Evolutionary conservation across 106 monocot genomes (phyloP).

Genomic region (Narthecium ossifragum): DNA sequence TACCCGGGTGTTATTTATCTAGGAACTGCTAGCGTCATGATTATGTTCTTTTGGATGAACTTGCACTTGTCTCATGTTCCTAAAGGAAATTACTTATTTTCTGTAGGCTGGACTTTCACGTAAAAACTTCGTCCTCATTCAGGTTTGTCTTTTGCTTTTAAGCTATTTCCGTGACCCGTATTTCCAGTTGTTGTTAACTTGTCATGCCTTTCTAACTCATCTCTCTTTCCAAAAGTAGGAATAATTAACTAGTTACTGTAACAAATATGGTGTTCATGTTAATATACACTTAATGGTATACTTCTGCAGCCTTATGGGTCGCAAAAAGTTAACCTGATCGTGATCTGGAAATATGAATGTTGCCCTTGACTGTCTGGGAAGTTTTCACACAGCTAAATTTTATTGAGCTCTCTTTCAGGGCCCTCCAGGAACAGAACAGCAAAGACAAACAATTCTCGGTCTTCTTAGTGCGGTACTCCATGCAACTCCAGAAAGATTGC

Average conservation of each 20-base stretch:
- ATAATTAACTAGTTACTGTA: too few species aligned
- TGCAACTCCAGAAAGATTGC: conserved; percentile 78
- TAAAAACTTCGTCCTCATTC: conserved; percentile 90
- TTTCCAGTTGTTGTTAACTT: too few species aligned
- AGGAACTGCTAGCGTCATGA: not conserved
- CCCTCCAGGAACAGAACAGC: conserved; percentile 98
- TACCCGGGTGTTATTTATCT: not conserved
- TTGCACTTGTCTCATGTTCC: not conserved
- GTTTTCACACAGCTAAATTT: not conserved
- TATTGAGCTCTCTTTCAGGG: conserved; percentile 43
- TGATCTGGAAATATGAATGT: too few species aligned
- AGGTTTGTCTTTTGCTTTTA: conserved; percentile 41
- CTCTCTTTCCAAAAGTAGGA: too few species aligned
- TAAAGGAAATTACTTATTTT: conserved; percentile 2
- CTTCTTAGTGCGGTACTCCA: conserved; percentile 93
- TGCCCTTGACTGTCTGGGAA: too few species aligned
- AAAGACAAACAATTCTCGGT: conserved; percentile 98
- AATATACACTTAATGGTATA: too few species aligned
- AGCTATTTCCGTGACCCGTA: too few species aligned
- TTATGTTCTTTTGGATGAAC: too few species aligned
- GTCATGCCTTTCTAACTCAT: too few species aligned
- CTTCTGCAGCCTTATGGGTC: too few species aligned
- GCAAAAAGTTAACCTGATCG: too few species aligned
- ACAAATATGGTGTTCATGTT: too few species aligned
- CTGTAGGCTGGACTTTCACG: conserved; percentile 90